Evolutionary conservation across 805 yeast species (phyloP).

Genomic region (Spathaspora girioi): DNA sequence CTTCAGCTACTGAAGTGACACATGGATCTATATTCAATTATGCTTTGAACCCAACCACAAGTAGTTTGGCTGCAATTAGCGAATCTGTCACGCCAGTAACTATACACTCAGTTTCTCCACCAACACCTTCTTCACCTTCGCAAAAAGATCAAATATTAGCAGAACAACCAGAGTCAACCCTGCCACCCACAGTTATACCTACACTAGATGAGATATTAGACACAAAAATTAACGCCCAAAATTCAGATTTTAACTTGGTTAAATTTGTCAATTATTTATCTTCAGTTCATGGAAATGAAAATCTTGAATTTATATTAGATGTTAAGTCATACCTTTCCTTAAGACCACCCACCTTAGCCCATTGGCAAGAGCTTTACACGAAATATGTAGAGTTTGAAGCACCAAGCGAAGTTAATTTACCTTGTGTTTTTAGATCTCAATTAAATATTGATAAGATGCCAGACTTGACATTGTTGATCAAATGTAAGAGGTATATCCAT

Average conservation of each 20-base stretch:
- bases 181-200: slow-evolving; percentile 2
- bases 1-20: slow-evolving; percentile 2
- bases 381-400: slow-evolving; percentile 7
- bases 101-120: not conserved
- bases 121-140: not conserved
- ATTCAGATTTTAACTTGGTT: not conserved
- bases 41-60: not conserved
- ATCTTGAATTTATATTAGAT: slow-evolving; percentile 7
- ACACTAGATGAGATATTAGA: slow-evolving; percentile 5
- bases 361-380: slow-evolving; percentile 7
- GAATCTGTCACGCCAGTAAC: not conserved
- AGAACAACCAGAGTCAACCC: not conserved
- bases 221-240: not conserved
- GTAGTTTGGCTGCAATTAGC: not conserved
- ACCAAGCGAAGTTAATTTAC: slow-evolving; percentile 9
- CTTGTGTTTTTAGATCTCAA: slow-evolving; percentile 6
- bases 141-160: not conserved
- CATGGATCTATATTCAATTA: slow-evolving; percentile 2
- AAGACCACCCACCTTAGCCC: not conserved
- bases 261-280: slow-evolving; percentile 3
- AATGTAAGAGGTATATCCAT: slow-evolving; percentile 7
- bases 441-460: slow-evolving; percentile 3
- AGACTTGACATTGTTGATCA: not conserved
- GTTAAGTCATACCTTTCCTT: slow-evolving; percentile 2
- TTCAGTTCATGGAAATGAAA: slow-evolving; percentile 8